Evolutionary conservation across 2,329 filamentous ascomycete species (phyloP).

Genomic region (Scedosporium apiospermum): DNA sequence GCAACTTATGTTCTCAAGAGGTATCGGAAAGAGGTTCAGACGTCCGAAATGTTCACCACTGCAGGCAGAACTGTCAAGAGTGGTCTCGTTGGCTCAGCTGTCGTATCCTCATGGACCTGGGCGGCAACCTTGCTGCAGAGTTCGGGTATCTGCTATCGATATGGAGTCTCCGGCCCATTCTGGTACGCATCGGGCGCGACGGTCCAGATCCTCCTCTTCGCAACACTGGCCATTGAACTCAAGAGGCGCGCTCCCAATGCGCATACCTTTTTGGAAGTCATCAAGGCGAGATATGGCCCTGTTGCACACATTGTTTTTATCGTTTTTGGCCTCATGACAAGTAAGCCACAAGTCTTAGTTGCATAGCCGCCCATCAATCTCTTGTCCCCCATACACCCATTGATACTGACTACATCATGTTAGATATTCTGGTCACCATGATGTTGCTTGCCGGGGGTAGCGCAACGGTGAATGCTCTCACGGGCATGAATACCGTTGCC

Average conservation of each 20-base stretch:
- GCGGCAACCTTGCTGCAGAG: conserved; percentile 74
- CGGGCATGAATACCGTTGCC: conserved; percentile 52
- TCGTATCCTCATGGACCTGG: conserved; percentile 94
- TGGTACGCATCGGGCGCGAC: conserved; percentile 64
- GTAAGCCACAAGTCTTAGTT: not conserved
- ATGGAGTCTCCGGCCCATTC: conserved; percentile 54
- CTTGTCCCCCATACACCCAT: not conserved
- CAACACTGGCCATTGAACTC: conserved; percentile 80
- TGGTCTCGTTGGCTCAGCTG: conserved; percentile 76
- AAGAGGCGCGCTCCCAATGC: conserved; percentile 83
- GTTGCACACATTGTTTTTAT: conserved; percentile 69
- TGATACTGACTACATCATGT: not conserved
- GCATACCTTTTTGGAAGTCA: conserved; percentile 75
- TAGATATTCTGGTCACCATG: conserved; percentile 69
- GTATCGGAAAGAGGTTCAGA: conserved; percentile 61
- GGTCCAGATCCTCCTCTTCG: conserved; percentile 82
- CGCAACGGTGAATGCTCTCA: conserved; percentile 42
- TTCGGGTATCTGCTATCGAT: conserved; percentile 72
- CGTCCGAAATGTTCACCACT: conserved; percentile 86
- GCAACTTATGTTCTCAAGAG: conserved; percentile 62
- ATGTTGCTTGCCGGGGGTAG: conserved; percentile 78
- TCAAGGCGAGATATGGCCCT: conserved; percentile 68
- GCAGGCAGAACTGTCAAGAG: conserved; percentile 84
- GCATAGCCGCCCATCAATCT: not conserved
- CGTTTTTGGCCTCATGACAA: conserved; percentile 73